Percentiles rank a stretch among this genome's conserved stretches.
These are phyloP conservation scores for Aechmea fasciata DNA, from an alignment of 176 grass and related monocot genomes.

Conservation along the genomic window DNA sequence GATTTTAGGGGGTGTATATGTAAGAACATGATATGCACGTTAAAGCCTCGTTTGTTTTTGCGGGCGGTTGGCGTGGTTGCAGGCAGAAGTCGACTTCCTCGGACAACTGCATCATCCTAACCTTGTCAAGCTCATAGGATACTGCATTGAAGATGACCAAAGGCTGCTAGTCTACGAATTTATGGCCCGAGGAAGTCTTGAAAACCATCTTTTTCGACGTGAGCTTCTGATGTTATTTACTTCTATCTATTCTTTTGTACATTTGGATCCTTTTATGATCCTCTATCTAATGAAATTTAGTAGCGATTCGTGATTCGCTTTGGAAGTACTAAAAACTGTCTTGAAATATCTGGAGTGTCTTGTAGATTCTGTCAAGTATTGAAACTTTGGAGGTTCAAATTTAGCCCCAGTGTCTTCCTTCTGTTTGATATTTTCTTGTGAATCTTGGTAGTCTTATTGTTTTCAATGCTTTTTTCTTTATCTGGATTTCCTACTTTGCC, in stretches of 20 bases:
- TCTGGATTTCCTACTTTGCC: not conserved
- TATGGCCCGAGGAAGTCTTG: conserved; percentile 93
- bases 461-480: not conserved
- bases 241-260: no score
- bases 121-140: conserved; percentile 98
- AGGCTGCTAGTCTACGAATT: conserved; percentile 98
- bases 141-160: conserved; percentile 95
- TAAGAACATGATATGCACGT: not conserved
- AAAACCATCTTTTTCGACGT: conserved; percentile 99
- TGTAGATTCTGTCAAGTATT: not conserved
- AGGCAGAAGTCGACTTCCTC: conserved; percentile 96
- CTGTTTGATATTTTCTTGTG: not conserved
- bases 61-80: conserved; percentile 9
- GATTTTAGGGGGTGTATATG: not conserved
- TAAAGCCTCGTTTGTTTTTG: no score
- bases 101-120: conserved; percentile 94
- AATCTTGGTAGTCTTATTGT: conserved; percentile 8
- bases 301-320: no score
- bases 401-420: not conserved
- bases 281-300: no score
- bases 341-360: no score
- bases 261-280: no score
- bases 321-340: no score
- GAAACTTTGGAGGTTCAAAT: not conserved
- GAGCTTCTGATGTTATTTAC: conserved; percentile 21